Base-by-base conservation (phyloP, 805 yeast species). In the Zygoascus tannicola region DNA sequence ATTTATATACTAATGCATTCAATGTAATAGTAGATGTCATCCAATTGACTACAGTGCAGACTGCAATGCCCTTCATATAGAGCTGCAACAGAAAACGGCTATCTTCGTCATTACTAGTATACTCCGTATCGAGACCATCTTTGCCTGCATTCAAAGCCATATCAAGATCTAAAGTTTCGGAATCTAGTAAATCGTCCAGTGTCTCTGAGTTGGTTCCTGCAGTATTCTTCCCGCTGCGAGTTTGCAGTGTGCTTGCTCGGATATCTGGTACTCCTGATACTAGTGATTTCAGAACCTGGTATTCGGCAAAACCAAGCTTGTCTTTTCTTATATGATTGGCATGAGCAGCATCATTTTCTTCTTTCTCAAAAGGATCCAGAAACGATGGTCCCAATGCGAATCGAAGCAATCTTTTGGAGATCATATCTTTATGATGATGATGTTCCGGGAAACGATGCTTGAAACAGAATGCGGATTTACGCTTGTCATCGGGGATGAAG, bases 351-450 rank as follows among this genome's bases (percentile, higher is more conserved):
- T 38, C 47, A 15, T n/a, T 18, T 8, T 33, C 41, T 5, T 23
- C 42, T 12, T 46, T 44, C 8, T 43, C 44, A 20, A 37, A 43
- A 8, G 45, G 39, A 14, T 50, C 55, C 14, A 50, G 43, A 38
- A 50, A 53, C 16, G 54, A 50, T 16, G 53, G 51, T 19, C 56
- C 56, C 36, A 53, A 36, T 5, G 54, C 56, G 34, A 53, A 43
- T 23, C 56, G 19, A 40, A 51, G 43, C 21, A 53, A 44, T 23
- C 55, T 41, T 34, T 53, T 51, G 20, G 43, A 35, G 10, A 53
- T 53, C 56, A 53, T 53, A 16, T 30, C 28, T 19, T 8, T 12
- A 37, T 14, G 18, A 8, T 22, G 5, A 7, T 38, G 37, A n/a
- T n/a, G n/a, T n/a, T n/a, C n/a, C n/a, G n/a, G n/a, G n/a, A n/a